Base-by-base conservation (phyloP, 164 flowering plant genomes). In the Aristolochia contorta region DNA sequence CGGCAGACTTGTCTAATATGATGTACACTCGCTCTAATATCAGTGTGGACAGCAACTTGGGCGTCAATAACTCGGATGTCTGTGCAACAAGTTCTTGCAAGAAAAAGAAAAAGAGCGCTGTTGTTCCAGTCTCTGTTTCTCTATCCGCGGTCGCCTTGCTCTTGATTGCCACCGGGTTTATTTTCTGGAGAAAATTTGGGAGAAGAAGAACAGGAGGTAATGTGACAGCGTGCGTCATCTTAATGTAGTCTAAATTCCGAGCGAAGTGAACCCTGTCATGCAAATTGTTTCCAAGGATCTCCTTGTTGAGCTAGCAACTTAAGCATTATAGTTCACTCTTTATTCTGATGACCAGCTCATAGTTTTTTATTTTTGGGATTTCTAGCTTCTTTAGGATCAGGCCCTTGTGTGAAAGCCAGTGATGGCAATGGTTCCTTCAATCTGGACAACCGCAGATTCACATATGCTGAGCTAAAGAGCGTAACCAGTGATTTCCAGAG, bases 401-500 rank as follows among this genome's bases (percentile, higher is more conserved):
- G 4, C 22, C n/a, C 22, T 49, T 5, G 16, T 49, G 53, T 8
- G 22, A 7, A 49, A 49, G 15, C 22, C 53, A 49, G 22, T n/a
- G 53, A 49, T 49, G 53, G 53, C 22, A 16, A 49, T 21, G 53
- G 9, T 1, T 18, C 53, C 53, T 18, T 49, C 22, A 15, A 49
- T 20, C 20, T n/a, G 3, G 58, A 68, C 46, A 65, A 69, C 20
- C 60, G 57, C 18, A 65, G 48, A 16, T 77, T 72, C 61, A 67
- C 78, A n/a, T 72, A 71, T 56, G 16, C 62, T 15, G 79, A 82
- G 63, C 56, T 79, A 8, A 14, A 72, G 12, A 66, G 53, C 3
- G 77, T 79, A 16, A 79, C 81, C 23, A 66, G 62, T 21, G 74
- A 78, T 60, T 81, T 79, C 19, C 24, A 71, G 22, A 63, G n/a